phyloP scores from a whole-genome alignment of 2,329 filamentous ascomycete genomes.

The Nemania diffusa region DNA sequence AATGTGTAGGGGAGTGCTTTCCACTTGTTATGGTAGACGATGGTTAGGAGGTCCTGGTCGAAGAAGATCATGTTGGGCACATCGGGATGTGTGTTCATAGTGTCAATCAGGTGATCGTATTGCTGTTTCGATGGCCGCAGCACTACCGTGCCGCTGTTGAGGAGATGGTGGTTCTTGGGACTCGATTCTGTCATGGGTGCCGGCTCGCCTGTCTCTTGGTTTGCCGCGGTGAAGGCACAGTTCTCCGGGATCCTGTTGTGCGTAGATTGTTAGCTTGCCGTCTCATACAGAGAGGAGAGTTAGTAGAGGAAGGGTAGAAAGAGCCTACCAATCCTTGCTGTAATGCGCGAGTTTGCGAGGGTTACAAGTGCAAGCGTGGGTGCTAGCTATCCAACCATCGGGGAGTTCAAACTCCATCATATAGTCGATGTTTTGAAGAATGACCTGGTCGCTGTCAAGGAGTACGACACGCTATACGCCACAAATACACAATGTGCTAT shows the following conservation, averaged over 20 bases:
- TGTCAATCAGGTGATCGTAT: constrained; percentile 47
- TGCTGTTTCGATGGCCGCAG: constrained; percentile 46
- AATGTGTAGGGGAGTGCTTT: constrained; percentile 47
- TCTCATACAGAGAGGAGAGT: neutral
- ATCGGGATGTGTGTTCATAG: constrained; percentile 48
- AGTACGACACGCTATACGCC: constrained; percentile 46
- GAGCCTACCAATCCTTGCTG: constrained; percentile 47
- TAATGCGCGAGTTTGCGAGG: constrained; percentile 48
- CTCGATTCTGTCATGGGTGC: constrained; percentile 43
- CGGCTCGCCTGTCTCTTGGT: constrained; percentile 45
- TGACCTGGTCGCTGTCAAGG: constrained; percentile 49
- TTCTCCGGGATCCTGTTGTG: constrained; percentile 45
- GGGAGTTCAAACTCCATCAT: constrained; percentile 49
- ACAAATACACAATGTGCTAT: constrained; percentile 19
- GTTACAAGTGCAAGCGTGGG: constrained; percentile 50
- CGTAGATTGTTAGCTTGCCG: constrained; percentile 1
- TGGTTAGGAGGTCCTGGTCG: constrained; percentile 48
- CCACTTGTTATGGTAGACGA: constrained; percentile 46
- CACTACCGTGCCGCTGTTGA: constrained; percentile 51
- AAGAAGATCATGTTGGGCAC: constrained; percentile 48
- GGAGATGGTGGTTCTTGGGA: constrained; percentile 50
- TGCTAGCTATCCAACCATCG: constrained; percentile 49
- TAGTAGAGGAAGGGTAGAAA: neutral
- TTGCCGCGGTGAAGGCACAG: constrained; percentile 48
- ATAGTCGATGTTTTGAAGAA: constrained; percentile 49